Percentiles rank a stretch among this genome's conserved stretches.
These are phyloP conservation scores for Salix arbutifolia DNA, from an alignment of 345 rosid species.

Conservation along the genomic window DNA sequence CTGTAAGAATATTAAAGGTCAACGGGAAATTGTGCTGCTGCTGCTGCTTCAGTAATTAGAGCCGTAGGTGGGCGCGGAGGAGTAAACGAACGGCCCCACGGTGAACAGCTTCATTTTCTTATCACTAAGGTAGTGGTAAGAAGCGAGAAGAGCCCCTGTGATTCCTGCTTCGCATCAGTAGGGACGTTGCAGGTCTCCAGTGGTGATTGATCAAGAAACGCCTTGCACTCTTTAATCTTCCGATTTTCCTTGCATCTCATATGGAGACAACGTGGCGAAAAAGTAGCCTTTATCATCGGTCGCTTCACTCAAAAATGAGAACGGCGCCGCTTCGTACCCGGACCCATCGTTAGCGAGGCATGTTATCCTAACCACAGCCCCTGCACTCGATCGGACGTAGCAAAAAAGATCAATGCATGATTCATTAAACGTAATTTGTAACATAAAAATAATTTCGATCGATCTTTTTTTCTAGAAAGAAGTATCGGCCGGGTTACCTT, in stretches of 20 bases:
- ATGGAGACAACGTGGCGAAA: slow-evolving; percentile 47
- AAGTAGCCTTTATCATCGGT: slow-evolving; percentile 57
- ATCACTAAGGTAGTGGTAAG: slow-evolving; percentile 21
- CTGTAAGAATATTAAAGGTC: no score
- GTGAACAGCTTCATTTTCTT: slow-evolving; percentile 55
- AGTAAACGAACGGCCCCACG: slow-evolving; percentile 54
- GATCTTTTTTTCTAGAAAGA: no score
- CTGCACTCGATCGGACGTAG: slow-evolving; percentile 16
- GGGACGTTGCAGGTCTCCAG: slow-evolving; percentile 39
- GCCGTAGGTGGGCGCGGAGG: slow-evolving; percentile 9
- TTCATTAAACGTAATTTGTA: no score
- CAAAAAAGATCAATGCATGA: not conserved
- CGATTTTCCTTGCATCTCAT: slow-evolving; percentile 34
- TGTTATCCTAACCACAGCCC: slow-evolving; percentile 62
- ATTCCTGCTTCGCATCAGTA: slow-evolving; percentile 49
- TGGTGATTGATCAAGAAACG: slow-evolving; percentile 56
- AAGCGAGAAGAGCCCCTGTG: slow-evolving; percentile 46
- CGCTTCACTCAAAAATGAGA: slow-evolving; percentile 49
- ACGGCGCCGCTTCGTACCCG: slow-evolving; percentile 52
- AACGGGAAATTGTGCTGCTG: not conserved
- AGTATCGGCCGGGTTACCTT: slow-evolving; percentile 32
- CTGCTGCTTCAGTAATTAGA: not conserved
- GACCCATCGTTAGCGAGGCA: slow-evolving; percentile 46
- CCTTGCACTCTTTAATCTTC: slow-evolving; percentile 50
- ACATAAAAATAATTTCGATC: no score